Conservation (phyloP, 139 green algal species). For the Closterium sp. region DNA sequence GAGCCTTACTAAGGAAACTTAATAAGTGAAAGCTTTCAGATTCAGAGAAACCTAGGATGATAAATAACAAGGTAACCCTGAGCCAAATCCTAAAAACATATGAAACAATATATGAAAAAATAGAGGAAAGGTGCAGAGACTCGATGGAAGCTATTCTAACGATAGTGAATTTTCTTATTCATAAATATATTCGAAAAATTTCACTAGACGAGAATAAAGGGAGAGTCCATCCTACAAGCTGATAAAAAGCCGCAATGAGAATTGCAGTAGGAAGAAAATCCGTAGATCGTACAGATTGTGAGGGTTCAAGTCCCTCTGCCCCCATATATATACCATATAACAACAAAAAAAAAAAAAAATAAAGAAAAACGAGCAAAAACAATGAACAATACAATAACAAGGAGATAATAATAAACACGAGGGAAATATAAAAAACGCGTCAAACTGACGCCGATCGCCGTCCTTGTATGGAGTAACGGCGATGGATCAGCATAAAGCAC, state of each 20-base stretch:
- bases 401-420: too few relatives aligned
- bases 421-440: too few relatives aligned
- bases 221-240: constrained; percentile 13
- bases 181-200: constrained; percentile 1
- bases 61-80: background rate
- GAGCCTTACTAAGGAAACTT: constrained; percentile 23
- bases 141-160: constrained; percentile 9
- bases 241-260: background rate
- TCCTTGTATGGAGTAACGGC: too few relatives aligned
- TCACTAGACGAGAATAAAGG: background rate
- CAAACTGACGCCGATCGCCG: too few relatives aligned
- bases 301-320: constrained; percentile 37
- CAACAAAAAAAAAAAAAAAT: too few relatives aligned
- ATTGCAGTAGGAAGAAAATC: constrained; percentile 3
- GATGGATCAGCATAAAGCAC: too few relatives aligned
- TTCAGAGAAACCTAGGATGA: constrained; percentile 23
- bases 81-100: background rate
- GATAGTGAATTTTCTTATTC: background rate
- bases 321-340: constrained; percentile 11
- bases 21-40: constrained; percentile 19
- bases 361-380: too few relatives aligned
- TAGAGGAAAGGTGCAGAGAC: constrained; percentile 20
- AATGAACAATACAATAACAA: too few relatives aligned
- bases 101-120: background rate
- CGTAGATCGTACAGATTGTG: background rate